Conservation (phyloP, 495 filamentous ascomycete genomes). For the Cercophora scortea region DNA sequence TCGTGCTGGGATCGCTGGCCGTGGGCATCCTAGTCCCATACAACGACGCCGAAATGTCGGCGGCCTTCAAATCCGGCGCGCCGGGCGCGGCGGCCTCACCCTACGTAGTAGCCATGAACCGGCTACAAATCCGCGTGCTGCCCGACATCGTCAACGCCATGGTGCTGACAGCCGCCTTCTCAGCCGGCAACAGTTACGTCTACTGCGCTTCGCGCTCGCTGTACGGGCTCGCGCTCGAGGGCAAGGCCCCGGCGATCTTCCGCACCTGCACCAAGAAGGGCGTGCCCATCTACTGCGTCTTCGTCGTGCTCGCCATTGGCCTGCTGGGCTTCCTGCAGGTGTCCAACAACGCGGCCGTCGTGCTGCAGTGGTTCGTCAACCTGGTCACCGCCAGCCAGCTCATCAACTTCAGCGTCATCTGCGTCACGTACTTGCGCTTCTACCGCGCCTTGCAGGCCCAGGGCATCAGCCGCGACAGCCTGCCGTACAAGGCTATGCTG, state of each 20-base stretch:
- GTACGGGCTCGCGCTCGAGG: conserved; percentile 64
- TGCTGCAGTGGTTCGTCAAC: conserved; percentile 70
- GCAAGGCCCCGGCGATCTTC: conserved; percentile 58
- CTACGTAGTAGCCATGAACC: conserved; percentile 83
- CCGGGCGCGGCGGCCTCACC: conserved; percentile 65
- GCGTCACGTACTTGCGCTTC: conserved; percentile 67
- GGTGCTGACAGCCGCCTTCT: conserved; percentile 67
- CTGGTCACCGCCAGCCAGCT: conserved; percentile 65
- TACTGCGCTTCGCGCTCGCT: conserved; percentile 73
- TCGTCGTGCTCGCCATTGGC: conserved; percentile 52
- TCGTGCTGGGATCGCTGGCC: conserved; percentile 62
- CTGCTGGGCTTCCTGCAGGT: conserved; percentile 69
- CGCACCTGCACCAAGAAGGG: conserved; percentile 52
- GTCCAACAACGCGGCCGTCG: conserved; percentile 55
- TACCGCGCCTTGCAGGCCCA: conserved; percentile 60
- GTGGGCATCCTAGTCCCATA: conserved; percentile 62
- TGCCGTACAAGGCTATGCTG: conserved; percentile 58
- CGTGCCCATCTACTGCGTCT: conserved; percentile 56
- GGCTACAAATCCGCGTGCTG: conserved; percentile 56
- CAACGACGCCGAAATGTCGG: conserved; percentile 42
- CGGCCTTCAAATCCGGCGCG: conserved; percentile 42
- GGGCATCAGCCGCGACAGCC: conserved; percentile 50
- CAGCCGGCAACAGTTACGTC: conserved; percentile 77
- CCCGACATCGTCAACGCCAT: conserved; percentile 78
- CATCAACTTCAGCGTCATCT: conserved; percentile 68